Conservation (phyloP, 352 stramenopile genomes). For the Aphanomyces astaci region DNA sequence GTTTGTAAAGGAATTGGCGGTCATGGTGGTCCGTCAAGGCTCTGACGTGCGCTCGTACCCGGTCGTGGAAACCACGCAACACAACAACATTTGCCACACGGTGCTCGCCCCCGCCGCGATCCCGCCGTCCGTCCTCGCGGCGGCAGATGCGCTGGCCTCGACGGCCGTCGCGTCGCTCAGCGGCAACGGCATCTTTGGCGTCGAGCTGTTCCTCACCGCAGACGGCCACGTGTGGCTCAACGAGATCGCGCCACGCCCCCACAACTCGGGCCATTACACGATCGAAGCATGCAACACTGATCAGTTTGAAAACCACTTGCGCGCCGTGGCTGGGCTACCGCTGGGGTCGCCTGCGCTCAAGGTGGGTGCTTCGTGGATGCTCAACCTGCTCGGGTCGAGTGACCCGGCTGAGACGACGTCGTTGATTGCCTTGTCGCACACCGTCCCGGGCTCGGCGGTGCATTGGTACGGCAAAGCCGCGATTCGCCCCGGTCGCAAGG, state of each 20-base stretch:
- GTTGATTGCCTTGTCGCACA: slow-evolving; percentile 50
- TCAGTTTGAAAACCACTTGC: slow-evolving; percentile 98
- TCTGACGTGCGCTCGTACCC: slow-evolving; percentile 87
- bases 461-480: slow-evolving; percentile 96
- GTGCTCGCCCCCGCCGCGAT: slow-evolving; percentile 89
- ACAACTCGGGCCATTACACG: slow-evolving; percentile 99
- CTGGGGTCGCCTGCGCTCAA: slow-evolving; percentile 89
- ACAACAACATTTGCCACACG: slow-evolving; percentile 96
- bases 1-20: slow-evolving; percentile 94
- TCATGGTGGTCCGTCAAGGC: slow-evolving; percentile 92
- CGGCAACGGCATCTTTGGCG: slow-evolving; percentile 91
- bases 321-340: slow-evolving; percentile 90
- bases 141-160: slow-evolving; percentile 51
- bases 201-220: slow-evolving; percentile 95
- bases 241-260: slow-evolving; percentile 94
- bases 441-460: slow-evolving; percentile 78
- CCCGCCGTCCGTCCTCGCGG: slow-evolving; percentile 29
- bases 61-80: slow-evolving; percentile 95
- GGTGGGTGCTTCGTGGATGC: slow-evolving; percentile 86
- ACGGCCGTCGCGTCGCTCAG: slow-evolving; percentile 68
- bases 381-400: slow-evolving; percentile 85
- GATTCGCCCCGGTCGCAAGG: slow-evolving; percentile 90
- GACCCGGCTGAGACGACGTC: slow-evolving; percentile 78
- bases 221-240: slow-evolving; percentile 90
- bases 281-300: slow-evolving; percentile 96